Evolutionary conservation across 352 stramenopile species (phyloP).

Genomic region (Thalassiosira ordinaria): DNA sequence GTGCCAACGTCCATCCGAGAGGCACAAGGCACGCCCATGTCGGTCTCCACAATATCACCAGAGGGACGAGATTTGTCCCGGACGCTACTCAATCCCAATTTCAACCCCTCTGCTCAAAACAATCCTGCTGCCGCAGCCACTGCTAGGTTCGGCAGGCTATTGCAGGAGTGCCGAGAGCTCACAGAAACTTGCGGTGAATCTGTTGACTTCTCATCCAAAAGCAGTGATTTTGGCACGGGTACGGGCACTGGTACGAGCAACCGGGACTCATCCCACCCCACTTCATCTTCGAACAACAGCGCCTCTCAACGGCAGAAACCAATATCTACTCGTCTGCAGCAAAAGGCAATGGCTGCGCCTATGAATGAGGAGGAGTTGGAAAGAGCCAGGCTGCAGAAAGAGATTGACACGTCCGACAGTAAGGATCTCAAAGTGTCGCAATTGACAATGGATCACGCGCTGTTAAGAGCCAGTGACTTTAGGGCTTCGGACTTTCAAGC

Average conservation of each 20-base stretch:
- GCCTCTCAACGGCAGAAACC: not conserved
- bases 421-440: conserved; percentile 25
- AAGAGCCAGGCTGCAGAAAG: conserved; percentile 1
- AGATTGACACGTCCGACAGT: conserved; percentile 42
- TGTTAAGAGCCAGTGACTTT: conserved; percentile 7
- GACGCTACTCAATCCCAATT: not conserved
- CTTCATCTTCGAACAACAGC: not conserved
- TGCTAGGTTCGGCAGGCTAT: conserved; percentile 49
- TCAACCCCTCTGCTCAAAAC: not conserved
- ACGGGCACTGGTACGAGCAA: not conserved
- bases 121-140: conserved; percentile 9
- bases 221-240: not conserved
- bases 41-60: conserved; percentile 48
- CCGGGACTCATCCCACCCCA: not conserved
- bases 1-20: not conserved
- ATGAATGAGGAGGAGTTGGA: not conserved
- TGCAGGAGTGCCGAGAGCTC: conserved; percentile 52
- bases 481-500: not conserved
- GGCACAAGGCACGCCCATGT: conserved; percentile 26
- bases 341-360: not conserved
- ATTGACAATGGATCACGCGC: conserved; percentile 35
- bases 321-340: not conserved
- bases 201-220: not conserved
- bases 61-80: not conserved
- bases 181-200: conserved; percentile 39